These are phyloP conservation scores for Trapa incisa DNA, from an alignment of 345 rosid genomes.

Conservation along the genomic window DNA sequence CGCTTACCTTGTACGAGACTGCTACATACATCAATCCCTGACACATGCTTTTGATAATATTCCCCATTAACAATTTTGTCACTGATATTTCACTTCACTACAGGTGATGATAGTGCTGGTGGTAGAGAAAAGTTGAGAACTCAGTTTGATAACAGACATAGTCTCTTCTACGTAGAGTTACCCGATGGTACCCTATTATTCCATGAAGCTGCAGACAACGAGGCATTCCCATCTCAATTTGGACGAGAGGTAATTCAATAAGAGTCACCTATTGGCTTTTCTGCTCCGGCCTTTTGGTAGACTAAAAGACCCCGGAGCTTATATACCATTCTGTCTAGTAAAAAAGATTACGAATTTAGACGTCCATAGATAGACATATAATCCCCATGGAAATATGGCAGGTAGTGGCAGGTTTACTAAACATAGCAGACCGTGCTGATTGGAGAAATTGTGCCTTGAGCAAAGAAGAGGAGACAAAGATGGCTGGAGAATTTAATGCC, in stretches of 20 bases:
- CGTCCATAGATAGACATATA: neutral
- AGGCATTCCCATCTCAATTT: constrained; percentile 73
- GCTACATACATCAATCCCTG: neutral
- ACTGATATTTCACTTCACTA: neutral
- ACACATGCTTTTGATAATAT: neutral
- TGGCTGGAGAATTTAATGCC: constrained; percentile 55
- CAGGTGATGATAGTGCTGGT: constrained; percentile 37
- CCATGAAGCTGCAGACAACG: constrained; percentile 58
- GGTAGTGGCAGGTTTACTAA: constrained; percentile 84
- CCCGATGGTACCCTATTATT: constrained; percentile 54
- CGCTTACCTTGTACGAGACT: neutral
- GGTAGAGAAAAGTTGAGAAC: constrained; percentile 58
- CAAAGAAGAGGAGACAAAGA: constrained; percentile 61
- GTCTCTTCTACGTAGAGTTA: constrained; percentile 72
- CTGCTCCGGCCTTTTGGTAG: neutral
- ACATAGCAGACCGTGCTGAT: constrained; percentile 70
- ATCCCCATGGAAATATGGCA: constrained; percentile 17
- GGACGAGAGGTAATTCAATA: constrained; percentile 64
- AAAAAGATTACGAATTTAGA: neutral
- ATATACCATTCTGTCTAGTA: neutral
- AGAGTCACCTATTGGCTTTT: neutral
- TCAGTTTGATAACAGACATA: constrained; percentile 39
- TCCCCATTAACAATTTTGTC: neutral
- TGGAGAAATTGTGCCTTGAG: constrained; percentile 63
- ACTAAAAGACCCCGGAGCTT: neutral